phyloP scores from a whole-genome alignment of 2,329 filamentous ascomycete species.

The Aspergillus pseudoviridinutans region DNA sequence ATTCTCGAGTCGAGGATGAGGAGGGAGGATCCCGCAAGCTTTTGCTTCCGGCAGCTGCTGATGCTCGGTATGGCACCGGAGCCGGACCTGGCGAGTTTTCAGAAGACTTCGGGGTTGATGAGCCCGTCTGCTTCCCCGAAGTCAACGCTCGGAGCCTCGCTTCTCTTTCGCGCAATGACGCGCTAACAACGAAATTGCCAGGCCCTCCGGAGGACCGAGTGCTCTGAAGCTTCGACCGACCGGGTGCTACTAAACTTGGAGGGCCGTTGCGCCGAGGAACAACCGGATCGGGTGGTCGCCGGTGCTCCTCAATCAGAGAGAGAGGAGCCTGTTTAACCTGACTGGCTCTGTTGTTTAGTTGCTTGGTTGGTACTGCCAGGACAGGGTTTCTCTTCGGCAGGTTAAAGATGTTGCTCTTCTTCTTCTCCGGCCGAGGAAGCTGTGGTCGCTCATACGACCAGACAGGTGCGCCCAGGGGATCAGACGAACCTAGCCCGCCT shows the following conservation, averaged over 20 bases:
- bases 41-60: neutral
- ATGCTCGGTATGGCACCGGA: neutral
- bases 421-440: constrained; percentile 21
- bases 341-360: constrained; percentile 36
- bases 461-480: constrained; percentile 12
- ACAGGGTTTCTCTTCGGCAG: constrained; percentile 33
- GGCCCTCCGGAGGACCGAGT: neutral
- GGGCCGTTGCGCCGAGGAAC: constrained; percentile 10
- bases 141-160: constrained; percentile 29
- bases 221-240: constrained; percentile 11
- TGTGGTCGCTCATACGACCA: constrained; percentile 24
- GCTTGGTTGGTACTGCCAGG: constrained; percentile 39
- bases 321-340: constrained; percentile 38
- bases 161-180: constrained; percentile 26
- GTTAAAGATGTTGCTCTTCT: constrained; percentile 33
- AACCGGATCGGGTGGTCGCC: constrained; percentile 21
- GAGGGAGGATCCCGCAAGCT: neutral
- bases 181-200: neutral
- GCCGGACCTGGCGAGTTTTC: neutral
- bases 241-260: constrained; percentile 15
- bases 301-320: constrained; percentile 41
- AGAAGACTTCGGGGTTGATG: constrained; percentile 3
- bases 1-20: constrained; percentile 2
- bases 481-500: constrained; percentile 4
- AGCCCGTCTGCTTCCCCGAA: constrained; percentile 18